Conservation (phyloP, 768 basidiomycete species). For the Calocera viscosa region DNA sequence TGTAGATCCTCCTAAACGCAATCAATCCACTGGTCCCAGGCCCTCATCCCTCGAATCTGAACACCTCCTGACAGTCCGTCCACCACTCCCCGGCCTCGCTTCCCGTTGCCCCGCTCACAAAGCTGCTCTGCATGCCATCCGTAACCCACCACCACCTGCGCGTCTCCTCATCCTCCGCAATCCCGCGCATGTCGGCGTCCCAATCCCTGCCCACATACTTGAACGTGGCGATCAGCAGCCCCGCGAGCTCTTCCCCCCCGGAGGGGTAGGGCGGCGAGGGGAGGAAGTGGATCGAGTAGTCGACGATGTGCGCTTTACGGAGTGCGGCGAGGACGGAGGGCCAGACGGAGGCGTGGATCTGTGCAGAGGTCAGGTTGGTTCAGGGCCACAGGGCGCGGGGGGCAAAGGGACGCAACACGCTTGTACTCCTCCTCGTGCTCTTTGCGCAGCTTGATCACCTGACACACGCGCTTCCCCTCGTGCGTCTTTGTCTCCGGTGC, state of each 20-base stretch:
- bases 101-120: slow-evolving; percentile 54
- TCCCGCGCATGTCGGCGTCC: slow-evolving; percentile 49
- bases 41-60: slow-evolving; percentile 44
- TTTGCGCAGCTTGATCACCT: slow-evolving; percentile 51
- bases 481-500: not conserved
- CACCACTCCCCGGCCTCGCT: slow-evolving; percentile 58
- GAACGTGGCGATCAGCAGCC: slow-evolving; percentile 64
- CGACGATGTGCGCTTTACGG: slow-evolving; percentile 47
- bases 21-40: not conserved
- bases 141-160: slow-evolving; percentile 65
- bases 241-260: slow-evolving; percentile 8
- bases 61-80: slow-evolving; percentile 55
- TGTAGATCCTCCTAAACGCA: not conserved
- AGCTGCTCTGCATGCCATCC: slow-evolving; percentile 65
- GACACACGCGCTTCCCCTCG: slow-evolving; percentile 45
- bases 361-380: slow-evolving; percentile 17
- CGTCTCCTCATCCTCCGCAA: slow-evolving; percentile 57
- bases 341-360: slow-evolving; percentile 54
- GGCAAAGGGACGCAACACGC: slow-evolving; percentile 18
- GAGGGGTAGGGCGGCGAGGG: slow-evolving; percentile 26
- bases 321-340: slow-evolving; percentile 54
- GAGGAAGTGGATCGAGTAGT: slow-evolving; percentile 67
- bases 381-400: not conserved
- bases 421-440: slow-evolving; percentile 30
- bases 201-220: slow-evolving; percentile 59